A percentile compares a stretch with the other conserved stretches of the same genome.
These are phyloP conservation scores for Asterochloris sp. DNA, from an alignment of 139 green algal genomes.

Conservation along the genomic window DNA sequence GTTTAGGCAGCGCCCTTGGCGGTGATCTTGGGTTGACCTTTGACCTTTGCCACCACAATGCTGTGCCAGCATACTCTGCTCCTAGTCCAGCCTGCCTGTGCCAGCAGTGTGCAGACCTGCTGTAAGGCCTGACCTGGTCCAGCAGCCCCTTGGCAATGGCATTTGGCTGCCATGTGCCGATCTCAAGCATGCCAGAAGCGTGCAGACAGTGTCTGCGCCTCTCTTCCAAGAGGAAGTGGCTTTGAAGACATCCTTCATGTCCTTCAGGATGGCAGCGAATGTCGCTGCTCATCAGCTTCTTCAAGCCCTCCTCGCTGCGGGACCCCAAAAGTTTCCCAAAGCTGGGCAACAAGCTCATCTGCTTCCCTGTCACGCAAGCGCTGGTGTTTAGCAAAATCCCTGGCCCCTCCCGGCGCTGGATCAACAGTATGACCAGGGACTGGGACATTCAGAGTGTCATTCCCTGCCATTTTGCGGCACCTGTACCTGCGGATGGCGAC, in stretches of 20 bases:
- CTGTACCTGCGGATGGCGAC: slow-evolving; percentile 38
- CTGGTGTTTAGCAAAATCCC: slow-evolving; percentile 77
- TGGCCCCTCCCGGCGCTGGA: slow-evolving; percentile 45
- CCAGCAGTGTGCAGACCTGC: too few species aligned
- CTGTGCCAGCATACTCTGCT: too few species aligned
- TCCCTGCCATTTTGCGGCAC: slow-evolving; percentile 71
- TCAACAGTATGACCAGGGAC: slow-evolving; percentile 58
- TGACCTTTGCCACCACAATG: too few species aligned
- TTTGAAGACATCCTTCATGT: neutral
- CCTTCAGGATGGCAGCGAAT: slow-evolving; percentile 71
- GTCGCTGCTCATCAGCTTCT: slow-evolving; percentile 79
- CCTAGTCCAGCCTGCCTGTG: too few species aligned
- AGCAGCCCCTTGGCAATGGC: too few species aligned
- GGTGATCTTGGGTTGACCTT: too few species aligned
- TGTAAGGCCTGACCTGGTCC: too few species aligned
- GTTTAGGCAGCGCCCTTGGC: too few species aligned
- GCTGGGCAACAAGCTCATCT: slow-evolving; percentile 58
- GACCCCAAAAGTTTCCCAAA: slow-evolving; percentile 59
- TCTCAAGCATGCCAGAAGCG: too few species aligned
- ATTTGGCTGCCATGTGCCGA: too few species aligned
- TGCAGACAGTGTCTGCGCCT: too few species aligned
- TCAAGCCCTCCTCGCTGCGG: slow-evolving; percentile 54
- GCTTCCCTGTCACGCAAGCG: slow-evolving; percentile 70
- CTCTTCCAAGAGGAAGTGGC: neutral
- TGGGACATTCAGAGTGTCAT: slow-evolving; percentile 79